Percentiles rank a stretch among this genome's conserved stretches.
Conservation (phyloP, 1,284 basidiomycete genomes). For the Marasmius oreades region DNA sequence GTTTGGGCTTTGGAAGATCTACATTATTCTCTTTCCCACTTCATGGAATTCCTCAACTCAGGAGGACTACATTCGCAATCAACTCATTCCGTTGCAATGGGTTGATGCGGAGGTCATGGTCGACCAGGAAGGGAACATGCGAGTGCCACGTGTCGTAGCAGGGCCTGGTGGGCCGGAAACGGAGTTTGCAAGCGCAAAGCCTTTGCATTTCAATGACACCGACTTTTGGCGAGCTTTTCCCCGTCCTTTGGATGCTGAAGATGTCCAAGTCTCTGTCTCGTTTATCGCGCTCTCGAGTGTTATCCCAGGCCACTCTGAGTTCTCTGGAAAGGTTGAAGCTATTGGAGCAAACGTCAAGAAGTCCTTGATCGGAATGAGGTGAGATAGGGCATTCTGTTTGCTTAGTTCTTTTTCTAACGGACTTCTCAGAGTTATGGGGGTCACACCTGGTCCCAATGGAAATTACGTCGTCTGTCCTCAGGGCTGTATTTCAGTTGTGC, state of each 20-base stretch:
- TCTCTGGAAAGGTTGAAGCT: constrained; percentile 1
- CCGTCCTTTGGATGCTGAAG: constrained; percentile 8
- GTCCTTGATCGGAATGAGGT: neutral
- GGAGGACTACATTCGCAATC: neutral
- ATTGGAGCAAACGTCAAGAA: neutral
- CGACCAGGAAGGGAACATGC: neutral
- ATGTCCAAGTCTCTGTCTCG: constrained; percentile 16
- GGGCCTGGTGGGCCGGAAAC: neutral
- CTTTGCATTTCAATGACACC: constrained; percentile 10
- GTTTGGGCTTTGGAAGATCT: neutral
- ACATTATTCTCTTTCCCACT: neutral
- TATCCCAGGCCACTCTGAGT: constrained; percentile 11
- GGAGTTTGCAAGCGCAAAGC: neutral
- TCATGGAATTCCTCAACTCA: neutral
- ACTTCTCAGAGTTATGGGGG: neutral
- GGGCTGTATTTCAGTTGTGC: neutral
- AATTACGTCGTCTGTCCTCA: neutral
- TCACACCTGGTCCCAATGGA: neutral
- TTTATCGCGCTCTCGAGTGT: constrained; percentile 11
- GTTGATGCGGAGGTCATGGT: neutral
- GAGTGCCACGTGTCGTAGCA: constrained; percentile 2
- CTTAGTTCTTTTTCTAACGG: too few species aligned
- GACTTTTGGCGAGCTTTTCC: constrained; percentile 14
- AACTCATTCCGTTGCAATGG: neutral
- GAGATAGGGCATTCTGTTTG: neutral